Base-by-base conservation (phyloP, 257 asterid species). In the Marsdenia floribunda region DNA sequence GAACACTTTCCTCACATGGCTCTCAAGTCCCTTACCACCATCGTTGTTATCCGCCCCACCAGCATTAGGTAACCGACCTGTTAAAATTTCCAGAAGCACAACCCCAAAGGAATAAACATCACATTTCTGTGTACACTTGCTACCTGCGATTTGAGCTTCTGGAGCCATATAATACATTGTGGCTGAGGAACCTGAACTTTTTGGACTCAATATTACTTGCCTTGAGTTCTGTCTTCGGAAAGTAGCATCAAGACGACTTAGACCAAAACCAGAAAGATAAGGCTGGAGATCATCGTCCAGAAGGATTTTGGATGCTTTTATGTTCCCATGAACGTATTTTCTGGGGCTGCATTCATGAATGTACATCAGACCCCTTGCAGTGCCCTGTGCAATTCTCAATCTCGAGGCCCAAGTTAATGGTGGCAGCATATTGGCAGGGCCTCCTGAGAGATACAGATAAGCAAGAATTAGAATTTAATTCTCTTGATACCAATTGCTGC, bases 61-160 rank as follows among this genome's bases (percentile, higher is more conserved):
- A 40, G 64, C 75, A 50, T 86, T 87, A 0, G 94, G 92, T 53
- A 37, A 13, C 13, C 87, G 91, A 3, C 99, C 98, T 0, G 97
- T 90, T 0, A 95, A 88, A 21, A 88, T 82, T 82, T 95, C 99
- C 85, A 95, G 80, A 38, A 92, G 91, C 82, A 92, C 75, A 11
- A 90, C 73, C 6, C 99, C 98, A 52, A 89, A 95, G 0, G 99
- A 86, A 72, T 92, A 92, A 46, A 92, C 95, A 26, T 95, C 98
- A 12, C 90, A 80, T 69, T 90, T 95, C 59, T 92, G 99, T 9
- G 90, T 95, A 47, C 82, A 33, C 83, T 80, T 90, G 74, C 80
- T 59, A 55, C 88, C 84, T 4, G 76, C 53, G 3, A 58, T 70
- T 55, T 90, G 90, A 70, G 86, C 88, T 76, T 93, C 97, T 0